Conservation (phyloP, 2,329 filamentous ascomycete species). For the Trichoderma arundinaceum region DNA sequence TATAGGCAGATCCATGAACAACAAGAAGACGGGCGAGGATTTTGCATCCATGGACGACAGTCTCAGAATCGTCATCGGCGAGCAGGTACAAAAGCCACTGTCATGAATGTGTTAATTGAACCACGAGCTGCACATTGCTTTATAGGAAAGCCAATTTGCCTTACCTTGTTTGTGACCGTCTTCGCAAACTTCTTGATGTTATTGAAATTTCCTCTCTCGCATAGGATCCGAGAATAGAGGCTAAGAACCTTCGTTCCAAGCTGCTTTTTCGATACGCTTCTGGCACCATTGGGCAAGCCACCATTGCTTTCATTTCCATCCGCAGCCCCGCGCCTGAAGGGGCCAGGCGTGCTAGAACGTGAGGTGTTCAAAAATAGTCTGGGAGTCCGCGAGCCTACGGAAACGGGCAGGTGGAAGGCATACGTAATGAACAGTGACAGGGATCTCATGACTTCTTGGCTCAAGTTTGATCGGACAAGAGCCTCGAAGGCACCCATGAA, state of each 20-base stretch:
- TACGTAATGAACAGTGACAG: conserved; percentile 93
- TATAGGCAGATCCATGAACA: conserved; percentile 80
- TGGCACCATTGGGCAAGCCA: conserved; percentile 42
- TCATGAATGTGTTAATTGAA: neutral
- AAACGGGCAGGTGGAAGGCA: conserved; percentile 70
- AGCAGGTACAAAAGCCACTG: conserved; percentile 92
- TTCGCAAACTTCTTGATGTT: conserved; percentile 87
- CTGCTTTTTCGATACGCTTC: conserved; percentile 66
- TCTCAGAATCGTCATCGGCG: conserved; percentile 81
- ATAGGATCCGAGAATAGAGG: conserved; percentile 79
- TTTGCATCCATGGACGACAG: conserved; percentile 79
- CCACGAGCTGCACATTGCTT: neutral
- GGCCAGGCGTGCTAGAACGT: conserved; percentile 50
- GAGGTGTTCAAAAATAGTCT: conserved; percentile 49
- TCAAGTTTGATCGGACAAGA: conserved; percentile 80
- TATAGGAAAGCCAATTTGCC: conserved; percentile 10
- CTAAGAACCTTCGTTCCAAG: conserved; percentile 76
- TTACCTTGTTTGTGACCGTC: conserved; percentile 92
- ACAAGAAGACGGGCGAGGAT: conserved; percentile 84
- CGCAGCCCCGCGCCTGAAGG: conserved; percentile 46
- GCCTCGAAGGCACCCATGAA: conserved; percentile 81
- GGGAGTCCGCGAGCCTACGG: conserved; percentile 58
- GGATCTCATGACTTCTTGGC: conserved; percentile 82
- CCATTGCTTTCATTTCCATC: conserved; percentile 43
- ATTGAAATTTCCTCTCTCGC: conserved; percentile 69